Base-by-base conservation (phyloP, 2,329 filamentous ascomycete genomes). In the Shiraia sp. region DNA sequence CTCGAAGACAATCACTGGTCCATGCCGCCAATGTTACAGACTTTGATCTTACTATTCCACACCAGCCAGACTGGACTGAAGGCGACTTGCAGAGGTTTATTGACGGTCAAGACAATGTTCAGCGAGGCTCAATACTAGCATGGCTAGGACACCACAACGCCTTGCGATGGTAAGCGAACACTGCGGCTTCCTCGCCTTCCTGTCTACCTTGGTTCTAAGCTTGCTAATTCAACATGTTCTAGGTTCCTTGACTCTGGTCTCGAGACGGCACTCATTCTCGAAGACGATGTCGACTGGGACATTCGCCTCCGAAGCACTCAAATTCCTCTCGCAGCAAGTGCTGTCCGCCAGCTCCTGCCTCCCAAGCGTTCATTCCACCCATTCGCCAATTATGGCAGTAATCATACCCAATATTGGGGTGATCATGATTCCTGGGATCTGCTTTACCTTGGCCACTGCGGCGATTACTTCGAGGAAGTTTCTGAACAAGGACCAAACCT, bases 211-310 rank as follows among this genome's bases (percentile, higher is more conserved):
- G 26, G 27, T 6, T 42, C 19, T 22, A 22, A 8, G 8, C 19
- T n/a, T 22, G 38, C 53, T 63, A 40, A 59, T 40, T 42, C 36
- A 32, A 15, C 19, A 3, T 29, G 10, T 7, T 10, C 42, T 22
- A 72, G 68, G 65, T 75, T 75, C 51, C 58, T 75, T n/a, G 57
- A 65, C 12, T 72, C 69, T 31, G 65, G 63, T 28, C 61, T 68
- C 7, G 69, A 72, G 42, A 72, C 71, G 1, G 70, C 67, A 2
- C 61, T 75, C 22, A 70, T 75, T 16, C 61, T 75, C 29, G 72
- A 75, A 59, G 72, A 75, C 53, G 72, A 75, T 42, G 71, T 74
- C 22, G 71, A 75, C 45, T 75, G 69, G 68, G 71, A 74, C 47
- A 69, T 75, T 27, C 71, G 67, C 35, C 61, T 75, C 10, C 70